These are phyloP conservation scores for Hypericum perforatum DNA, from an alignment of 345 rosid species.

Conservation along the genomic window DNA sequence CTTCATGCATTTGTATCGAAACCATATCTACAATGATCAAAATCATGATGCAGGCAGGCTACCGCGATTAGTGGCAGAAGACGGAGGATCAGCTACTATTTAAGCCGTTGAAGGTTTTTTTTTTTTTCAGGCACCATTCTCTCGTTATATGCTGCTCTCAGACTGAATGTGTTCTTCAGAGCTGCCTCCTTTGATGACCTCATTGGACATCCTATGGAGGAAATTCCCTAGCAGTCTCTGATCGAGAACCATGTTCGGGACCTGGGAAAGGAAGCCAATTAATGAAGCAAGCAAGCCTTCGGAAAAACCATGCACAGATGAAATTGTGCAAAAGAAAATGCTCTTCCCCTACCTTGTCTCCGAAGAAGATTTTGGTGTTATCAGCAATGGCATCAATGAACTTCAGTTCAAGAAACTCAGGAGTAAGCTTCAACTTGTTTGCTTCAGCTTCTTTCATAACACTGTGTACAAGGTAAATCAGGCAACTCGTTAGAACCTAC, in stretches of 20 bases:
- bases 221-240: conserved; percentile 83
- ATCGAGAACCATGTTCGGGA: conserved; percentile 77
- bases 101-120: too few species aligned
- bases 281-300: not conserved
- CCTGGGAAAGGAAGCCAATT: conserved; percentile 24
- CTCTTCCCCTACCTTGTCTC: conserved; percentile 75
- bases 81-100: too few species aligned
- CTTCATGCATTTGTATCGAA: too few species aligned
- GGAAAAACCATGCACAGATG: not conserved
- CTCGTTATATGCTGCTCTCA: too few species aligned
- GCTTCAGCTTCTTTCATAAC: conserved; percentile 80
- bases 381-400: conserved; percentile 79
- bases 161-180: not conserved
- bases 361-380: conserved; percentile 84
- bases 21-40: too few species aligned
- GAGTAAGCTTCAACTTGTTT: conserved; percentile 80
- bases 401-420: conserved; percentile 78
- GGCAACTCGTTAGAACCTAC: not conserved
- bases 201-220: conserved; percentile 28
- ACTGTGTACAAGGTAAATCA: conserved; percentile 23
- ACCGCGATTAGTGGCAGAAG: too few species aligned
- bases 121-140: too few species aligned
- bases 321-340: not conserved
- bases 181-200: conserved; percentile 10
- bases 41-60: too few species aligned